Evolutionary conservation across 1,284 basidiomycete species (phyloP).

Genomic region (Inonotus obliquus): DNA sequence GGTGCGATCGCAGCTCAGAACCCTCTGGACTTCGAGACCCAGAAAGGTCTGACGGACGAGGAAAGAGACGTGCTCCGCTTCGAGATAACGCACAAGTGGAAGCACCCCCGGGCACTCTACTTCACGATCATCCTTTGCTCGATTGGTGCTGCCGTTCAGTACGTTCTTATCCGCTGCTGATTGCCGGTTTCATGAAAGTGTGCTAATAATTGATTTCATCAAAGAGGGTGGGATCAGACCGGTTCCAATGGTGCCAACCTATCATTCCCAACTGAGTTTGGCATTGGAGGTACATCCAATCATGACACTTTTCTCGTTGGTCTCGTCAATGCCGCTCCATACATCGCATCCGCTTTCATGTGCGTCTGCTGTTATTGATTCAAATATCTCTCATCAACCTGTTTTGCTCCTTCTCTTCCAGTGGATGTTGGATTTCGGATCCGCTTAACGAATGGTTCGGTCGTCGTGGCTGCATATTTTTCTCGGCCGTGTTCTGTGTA

Average conservation of each 20-base stretch:
- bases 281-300: conserved; percentile 27
- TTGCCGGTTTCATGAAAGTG: background rate
- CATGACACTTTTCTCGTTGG: conserved; percentile 43
- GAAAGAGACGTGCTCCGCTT: conserved; percentile 45
- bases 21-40: conserved; percentile 43
- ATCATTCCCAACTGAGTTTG: conserved; percentile 56
- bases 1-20: conserved; percentile 60
- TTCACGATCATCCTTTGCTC: conserved; percentile 52
- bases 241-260: conserved; percentile 63
- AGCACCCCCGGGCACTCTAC: conserved; percentile 48
- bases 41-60: conserved; percentile 45
- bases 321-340: conserved; percentile 42
- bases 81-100: conserved; percentile 60
- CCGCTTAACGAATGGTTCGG: conserved; percentile 48
- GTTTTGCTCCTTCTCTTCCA: conserved; percentile 21
- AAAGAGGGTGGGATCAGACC: conserved; percentile 57
- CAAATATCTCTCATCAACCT: background rate
- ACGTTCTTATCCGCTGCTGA: conserved; percentile 28
- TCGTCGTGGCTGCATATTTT: conserved; percentile 67
- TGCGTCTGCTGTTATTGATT: conserved; percentile 49
- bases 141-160: conserved; percentile 63
- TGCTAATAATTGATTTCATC: conserved; percentile 1
- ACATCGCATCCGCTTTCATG: conserved; percentile 60
- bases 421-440: conserved; percentile 42
- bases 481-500: conserved; percentile 54